phyloP scores from a whole-genome alignment of 1,284 basidiomycete species.

The Trametes polyzona region DNA sequence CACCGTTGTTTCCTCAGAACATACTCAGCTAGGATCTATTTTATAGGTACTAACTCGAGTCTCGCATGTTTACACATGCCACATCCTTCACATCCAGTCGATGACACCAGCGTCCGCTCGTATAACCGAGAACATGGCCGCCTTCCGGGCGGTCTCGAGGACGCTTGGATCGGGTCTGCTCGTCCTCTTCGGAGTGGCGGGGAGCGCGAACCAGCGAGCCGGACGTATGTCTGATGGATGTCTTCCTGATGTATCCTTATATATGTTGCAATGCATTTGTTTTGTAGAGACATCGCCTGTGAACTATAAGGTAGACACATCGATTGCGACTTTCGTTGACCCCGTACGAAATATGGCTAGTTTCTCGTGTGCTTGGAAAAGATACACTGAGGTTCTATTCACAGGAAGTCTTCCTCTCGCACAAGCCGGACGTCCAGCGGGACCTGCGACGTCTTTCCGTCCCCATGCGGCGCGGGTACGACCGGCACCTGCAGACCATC shows the following conservation, averaged over 20 bases:
- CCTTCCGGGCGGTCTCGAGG: conserved; percentile 22
- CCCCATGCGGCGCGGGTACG: conserved; percentile 39
- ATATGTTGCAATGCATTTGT: not conserved
- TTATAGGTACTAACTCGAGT: conserved; percentile 88
- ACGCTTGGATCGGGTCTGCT: conserved; percentile 18
- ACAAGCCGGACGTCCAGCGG: conserved; percentile 39
- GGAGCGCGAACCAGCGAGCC: conserved; percentile 21
- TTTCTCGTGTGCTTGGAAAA: too few relatives aligned
- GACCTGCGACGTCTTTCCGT: conserved; percentile 36
- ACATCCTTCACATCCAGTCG: conserved; percentile 79
- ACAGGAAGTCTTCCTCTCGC: conserved; percentile 37
- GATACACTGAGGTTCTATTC: too few relatives aligned
- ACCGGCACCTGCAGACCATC: conserved; percentile 44
- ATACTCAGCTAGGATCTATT: conserved; percentile 90
- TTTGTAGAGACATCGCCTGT: not conserved
- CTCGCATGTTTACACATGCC: conserved; percentile 88
- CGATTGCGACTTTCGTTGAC: too few relatives aligned
- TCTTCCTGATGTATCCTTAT: not conserved
- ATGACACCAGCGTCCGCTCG: conserved; percentile 73
- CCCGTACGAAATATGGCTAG: too few relatives aligned
- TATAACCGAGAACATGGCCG: conserved; percentile 76
- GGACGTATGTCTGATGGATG: conserved; percentile 24
- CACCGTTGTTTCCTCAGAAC: conserved; percentile 58
- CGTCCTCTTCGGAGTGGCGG: conserved; percentile 13
- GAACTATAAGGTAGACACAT: too few relatives aligned